Percentiles rank a stretch among this genome's conserved stretches.
phyloP scores from a whole-genome alignment of 176 grass and related monocot genomes.

The Eleusine indica region DNA sequence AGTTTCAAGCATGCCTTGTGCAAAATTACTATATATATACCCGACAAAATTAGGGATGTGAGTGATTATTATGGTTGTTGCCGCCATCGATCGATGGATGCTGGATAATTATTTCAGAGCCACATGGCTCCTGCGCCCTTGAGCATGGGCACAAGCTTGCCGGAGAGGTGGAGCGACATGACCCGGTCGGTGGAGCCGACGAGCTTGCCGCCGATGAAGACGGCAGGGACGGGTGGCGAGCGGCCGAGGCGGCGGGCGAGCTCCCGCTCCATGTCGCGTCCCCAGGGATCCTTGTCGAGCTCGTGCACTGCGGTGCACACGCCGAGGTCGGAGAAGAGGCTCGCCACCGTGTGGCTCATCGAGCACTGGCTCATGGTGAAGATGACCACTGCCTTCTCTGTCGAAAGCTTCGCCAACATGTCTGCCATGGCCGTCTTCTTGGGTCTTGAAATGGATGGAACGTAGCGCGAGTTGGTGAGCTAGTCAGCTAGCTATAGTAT shows the following conservation, averaged over 20 bases:
- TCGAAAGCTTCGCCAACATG: slow-evolving; percentile 54
- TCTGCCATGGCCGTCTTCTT: slow-evolving; percentile 25
- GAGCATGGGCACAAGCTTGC: slow-evolving; percentile 65
- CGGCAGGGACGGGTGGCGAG: slow-evolving; percentile 46
- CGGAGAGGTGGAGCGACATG: slow-evolving; percentile 65
- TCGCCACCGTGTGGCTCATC: slow-evolving; percentile 65
- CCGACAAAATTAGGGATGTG: background rate
- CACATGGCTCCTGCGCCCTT: slow-evolving; percentile 58
- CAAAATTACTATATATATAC: background rate
- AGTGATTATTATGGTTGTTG: background rate
- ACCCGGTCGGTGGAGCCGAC: slow-evolving; percentile 63
- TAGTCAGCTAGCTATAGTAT: background rate
- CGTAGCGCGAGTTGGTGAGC: background rate
- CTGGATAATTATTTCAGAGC: slow-evolving; percentile 34
- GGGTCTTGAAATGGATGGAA: background rate
- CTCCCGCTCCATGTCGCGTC: slow-evolving; percentile 62
- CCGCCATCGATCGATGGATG: background rate
- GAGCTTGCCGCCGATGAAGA: slow-evolving; percentile 66
- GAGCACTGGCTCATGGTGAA: slow-evolving; percentile 54
- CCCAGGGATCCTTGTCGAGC: slow-evolving; percentile 62
- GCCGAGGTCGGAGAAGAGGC: slow-evolving; percentile 58
- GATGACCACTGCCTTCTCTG: slow-evolving; percentile 62
- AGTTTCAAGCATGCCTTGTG: background rate
- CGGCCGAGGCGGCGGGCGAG: slow-evolving; percentile 50
- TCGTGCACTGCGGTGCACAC: slow-evolving; percentile 56